Evolutionary conservation across 225 moss, liverwort and hornwort species (phyloP), one percentile per base, ranked within the genome.

Genomic region (Asterella californica): DNA sequence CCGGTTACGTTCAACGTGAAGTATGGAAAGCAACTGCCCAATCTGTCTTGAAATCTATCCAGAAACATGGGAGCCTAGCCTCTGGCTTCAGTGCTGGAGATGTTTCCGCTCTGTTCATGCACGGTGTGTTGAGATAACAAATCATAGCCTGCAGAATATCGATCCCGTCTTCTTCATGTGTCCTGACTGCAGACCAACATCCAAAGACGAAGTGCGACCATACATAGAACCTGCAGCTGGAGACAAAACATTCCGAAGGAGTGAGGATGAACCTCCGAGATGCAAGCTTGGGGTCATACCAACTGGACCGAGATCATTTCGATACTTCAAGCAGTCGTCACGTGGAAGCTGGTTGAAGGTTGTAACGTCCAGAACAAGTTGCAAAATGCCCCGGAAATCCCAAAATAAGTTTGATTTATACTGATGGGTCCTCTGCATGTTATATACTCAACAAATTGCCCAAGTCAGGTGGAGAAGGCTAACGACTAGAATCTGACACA

Each of bases 51-150:
- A 62, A 29, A n/a, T 21, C 9, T 62, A 62, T 21, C 62, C 62
- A 6, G n/a, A n/a, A 27, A 29, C n/a, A n/a, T 62, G 62, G 62
- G 62, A 62, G n/a, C 62, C 62, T 9, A 62, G 62, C 62, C 27
- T 62, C 5, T 62, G 62, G 62, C 62, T 62, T 21, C 62, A 62
- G 62, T 62, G 62, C 7, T 62, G n/a, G 62, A 62, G 29, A 62
- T 62, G 62, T 62, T 62, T 62, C 62, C 62, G 62, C 27, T 62
- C 62, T 29, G 62, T 62, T n/a, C 62, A 62, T 11, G 29, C 62
- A 29, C 22, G 5, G 29, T 62, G 62, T 29, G 62, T 62, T 10
- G 27, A 27, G 29, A 29, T 6, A 29, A 12, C 1, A 29, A 29
- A 29, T 29, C 8, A 62, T 9, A n/a, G 7, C n/a, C 19, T 27